Evolutionary conservation across 78 protist genomes (phyloP).

Genomic region (Diacronema lutheri): DNA sequence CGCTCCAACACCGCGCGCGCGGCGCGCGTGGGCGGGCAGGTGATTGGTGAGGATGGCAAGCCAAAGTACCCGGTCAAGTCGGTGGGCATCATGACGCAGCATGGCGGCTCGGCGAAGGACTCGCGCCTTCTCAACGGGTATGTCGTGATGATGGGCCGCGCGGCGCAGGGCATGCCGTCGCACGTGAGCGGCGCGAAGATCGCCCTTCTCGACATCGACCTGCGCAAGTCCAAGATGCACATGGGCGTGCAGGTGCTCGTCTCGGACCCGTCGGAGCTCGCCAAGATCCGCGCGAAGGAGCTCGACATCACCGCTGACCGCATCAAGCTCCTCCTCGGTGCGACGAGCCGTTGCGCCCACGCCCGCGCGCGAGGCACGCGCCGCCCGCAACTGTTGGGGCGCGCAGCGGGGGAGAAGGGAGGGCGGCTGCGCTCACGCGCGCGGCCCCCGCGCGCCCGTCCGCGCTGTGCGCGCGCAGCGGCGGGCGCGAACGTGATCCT

Average conservation of each 20-base stretch:
- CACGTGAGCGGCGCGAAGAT: constrained; percentile 77
- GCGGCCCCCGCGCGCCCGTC: too few species aligned
- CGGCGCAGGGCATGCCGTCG: constrained; percentile 69
- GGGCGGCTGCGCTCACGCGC: too few species aligned
- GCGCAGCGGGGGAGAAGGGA: too few species aligned
- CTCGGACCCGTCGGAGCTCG: constrained; percentile 86
- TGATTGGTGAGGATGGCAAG: neutral
- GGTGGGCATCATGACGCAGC: constrained; percentile 92
- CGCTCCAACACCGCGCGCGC: too few species aligned
- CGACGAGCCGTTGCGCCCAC: too few species aligned
- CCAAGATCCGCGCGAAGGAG: constrained; percentile 75
- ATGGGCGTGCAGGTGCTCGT: constrained; percentile 79
- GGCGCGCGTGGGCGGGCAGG: too few species aligned
- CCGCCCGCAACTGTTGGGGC: too few species aligned
- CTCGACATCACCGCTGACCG: constrained; percentile 55
- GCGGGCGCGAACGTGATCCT: constrained; percentile 98
- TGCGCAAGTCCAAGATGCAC: constrained; percentile 75
- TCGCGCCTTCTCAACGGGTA: constrained; percentile 79
- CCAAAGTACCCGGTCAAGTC: constrained; percentile 64
- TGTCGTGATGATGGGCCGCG: constrained; percentile 88
- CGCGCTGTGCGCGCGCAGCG: too few species aligned
- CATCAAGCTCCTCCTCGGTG: constrained; percentile 76
- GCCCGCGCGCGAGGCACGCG: too few species aligned
- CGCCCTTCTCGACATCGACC: constrained; percentile 94
- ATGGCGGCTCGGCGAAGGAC: constrained; percentile 88